Conservation (phyloP, 805 yeast genomes). For the Ogataea polymorpha region DNA sequence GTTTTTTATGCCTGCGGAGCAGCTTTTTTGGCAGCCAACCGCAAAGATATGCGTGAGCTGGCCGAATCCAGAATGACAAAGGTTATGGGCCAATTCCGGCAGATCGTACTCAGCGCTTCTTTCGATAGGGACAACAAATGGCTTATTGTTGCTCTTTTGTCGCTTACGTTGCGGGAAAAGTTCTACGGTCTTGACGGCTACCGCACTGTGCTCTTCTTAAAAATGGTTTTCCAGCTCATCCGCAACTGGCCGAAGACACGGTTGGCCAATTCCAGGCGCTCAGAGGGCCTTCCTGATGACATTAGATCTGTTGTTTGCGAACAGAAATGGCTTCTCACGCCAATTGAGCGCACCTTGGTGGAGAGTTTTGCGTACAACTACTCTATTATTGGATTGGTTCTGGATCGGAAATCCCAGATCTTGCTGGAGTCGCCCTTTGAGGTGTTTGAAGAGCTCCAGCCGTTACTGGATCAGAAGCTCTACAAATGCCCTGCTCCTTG, state of each 20-base stretch:
- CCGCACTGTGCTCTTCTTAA: constrained; percentile 33
- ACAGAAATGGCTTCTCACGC: background rate
- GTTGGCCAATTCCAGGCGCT: background rate
- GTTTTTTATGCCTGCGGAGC: constrained; percentile 41
- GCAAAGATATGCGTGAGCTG: constrained; percentile 24
- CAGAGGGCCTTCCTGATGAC: background rate
- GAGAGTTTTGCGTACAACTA: constrained; percentile 45
- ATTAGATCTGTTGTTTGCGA: background rate
- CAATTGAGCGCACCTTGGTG: constrained; percentile 34
- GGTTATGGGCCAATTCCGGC: constrained; percentile 14
- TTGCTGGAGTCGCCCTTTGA: constrained; percentile 40
- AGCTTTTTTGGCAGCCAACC: constrained; percentile 34
- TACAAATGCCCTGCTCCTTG: constrained; percentile 32
- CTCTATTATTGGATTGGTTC: constrained; percentile 33
- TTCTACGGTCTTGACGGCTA: constrained; percentile 26
- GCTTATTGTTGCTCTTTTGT: constrained; percentile 38
- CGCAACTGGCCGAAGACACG: constrained; percentile 25
- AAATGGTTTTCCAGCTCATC: constrained; percentile 35
- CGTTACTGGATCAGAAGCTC: constrained; percentile 33
- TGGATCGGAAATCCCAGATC: constrained; percentile 26
- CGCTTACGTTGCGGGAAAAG: constrained; percentile 38
- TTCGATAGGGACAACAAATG: constrained; percentile 28
- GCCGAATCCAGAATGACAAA: constrained; percentile 23
- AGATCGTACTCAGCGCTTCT: constrained; percentile 17
- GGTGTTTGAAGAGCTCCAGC: constrained; percentile 33